These are phyloP conservation scores for Colletotrichum sp. DNA, from an alignment of 2,329 filamentous ascomycete species.

Conservation along the genomic window DNA sequence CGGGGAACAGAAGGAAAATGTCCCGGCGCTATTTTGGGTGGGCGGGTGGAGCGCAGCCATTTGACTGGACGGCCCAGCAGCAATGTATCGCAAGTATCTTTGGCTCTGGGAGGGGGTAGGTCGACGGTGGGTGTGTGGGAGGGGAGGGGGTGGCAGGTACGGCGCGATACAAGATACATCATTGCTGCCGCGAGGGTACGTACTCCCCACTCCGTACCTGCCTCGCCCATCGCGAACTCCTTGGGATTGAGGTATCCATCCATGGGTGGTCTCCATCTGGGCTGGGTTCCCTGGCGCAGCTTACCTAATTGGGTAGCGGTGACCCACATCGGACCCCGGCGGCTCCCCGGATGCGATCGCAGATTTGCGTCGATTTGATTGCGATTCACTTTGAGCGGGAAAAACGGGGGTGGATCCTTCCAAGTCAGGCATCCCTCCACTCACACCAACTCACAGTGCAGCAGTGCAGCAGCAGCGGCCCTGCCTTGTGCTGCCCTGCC, in stretches of 20 bases:
- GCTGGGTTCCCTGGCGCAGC: neutral
- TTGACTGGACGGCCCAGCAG: neutral
- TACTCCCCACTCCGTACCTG: neutral
- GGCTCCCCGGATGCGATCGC: constrained; percentile 21
- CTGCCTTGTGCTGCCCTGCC: neutral
- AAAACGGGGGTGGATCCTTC: constrained; percentile 5
- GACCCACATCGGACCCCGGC: constrained; percentile 8
- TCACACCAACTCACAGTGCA: neutral
- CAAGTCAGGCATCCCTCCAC: neutral
- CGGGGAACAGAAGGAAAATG: constrained; percentile 16
- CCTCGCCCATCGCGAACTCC: neutral
- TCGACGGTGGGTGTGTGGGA: neutral
- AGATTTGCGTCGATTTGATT: constrained; percentile 23
- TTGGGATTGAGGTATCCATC: neutral
- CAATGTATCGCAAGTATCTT: neutral
- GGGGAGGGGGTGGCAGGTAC: neutral
- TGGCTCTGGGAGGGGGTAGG: neutral
- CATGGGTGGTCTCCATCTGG: neutral
- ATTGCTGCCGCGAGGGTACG: neutral
- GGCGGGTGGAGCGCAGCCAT: neutral
- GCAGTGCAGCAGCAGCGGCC: neutral
- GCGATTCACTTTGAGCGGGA: constrained; percentile 17
- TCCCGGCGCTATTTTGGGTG: constrained; percentile 18
- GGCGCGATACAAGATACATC: neutral
- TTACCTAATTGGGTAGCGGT: neutral